Percentiles rank a stretch among this genome's conserved stretches.
phyloP scores from a whole-genome alignment of 2,329 filamentous ascomycete genomes.

The Sporothrix sp. region DNA sequence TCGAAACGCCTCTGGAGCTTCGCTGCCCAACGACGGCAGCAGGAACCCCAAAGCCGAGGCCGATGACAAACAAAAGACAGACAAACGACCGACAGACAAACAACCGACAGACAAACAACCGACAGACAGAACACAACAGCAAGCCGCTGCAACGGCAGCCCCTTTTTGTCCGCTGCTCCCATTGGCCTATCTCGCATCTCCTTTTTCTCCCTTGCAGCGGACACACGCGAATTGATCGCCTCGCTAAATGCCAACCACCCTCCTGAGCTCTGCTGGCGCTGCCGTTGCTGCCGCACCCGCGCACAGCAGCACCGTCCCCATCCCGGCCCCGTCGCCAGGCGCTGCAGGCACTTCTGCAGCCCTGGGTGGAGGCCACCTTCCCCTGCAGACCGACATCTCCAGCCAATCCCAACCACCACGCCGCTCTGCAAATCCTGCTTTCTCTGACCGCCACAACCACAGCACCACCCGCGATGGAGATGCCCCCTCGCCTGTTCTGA shows the following conservation, averaged over 20 bases:
- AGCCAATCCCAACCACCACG: constrained; percentile 9
- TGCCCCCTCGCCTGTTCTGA: constrained; percentile 21
- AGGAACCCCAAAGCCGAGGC: too few species aligned
- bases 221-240: too few species aligned
- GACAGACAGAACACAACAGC: not conserved
- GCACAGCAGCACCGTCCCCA: not conserved
- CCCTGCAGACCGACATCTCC: constrained; percentile 7
- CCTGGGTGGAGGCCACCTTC: too few species aligned
- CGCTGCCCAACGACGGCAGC: constrained; percentile 6
- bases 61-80: not conserved
- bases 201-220: too few species aligned
- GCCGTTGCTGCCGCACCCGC: constrained; percentile 1
- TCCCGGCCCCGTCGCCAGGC: not conserved
- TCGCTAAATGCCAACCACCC: constrained; percentile 14
- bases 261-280: constrained; percentile 2
- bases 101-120: not conserved
- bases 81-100: not conserved
- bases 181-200: too few species aligned
- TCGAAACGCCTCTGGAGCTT: not conserved
- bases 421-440: constrained; percentile 7
- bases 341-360: constrained; percentile 1
- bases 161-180: not conserved
- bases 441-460: constrained; percentile 11
- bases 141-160: too few species aligned
- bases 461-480: constrained; percentile 10